Evolutionary conservation across 768 basidiomycete species (phyloP), one percentile per base, ranked within the genome.

Genomic region (Boletus eberwhitei): DNA sequence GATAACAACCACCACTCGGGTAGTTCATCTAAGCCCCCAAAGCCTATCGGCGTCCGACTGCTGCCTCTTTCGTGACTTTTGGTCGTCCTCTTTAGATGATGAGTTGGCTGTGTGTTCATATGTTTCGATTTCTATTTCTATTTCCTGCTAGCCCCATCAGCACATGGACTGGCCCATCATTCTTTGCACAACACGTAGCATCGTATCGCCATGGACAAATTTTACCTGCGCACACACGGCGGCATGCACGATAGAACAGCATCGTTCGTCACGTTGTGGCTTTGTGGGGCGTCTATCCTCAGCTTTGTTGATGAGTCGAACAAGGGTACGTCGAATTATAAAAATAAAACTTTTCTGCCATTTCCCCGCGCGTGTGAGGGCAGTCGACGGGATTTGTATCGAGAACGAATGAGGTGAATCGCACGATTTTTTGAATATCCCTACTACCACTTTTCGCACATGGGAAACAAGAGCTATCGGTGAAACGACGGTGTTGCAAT

Each of bases 71-170:
- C 46, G 26, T 32, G 9, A 7, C 22, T 9, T 26, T 19, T 26
- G 8, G 43, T 17, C 22, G 8, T 5, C 32, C 21, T 22, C 5
- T 6, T 34, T 26, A 8, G 44, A 34, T 43, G 21, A 37, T 42
- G 40, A n/a, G 12, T 11, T 22, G 42, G 37, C 42, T 35, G 31
- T 54, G 31, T 40, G 36, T 41, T 45, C 41, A 50, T 39, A 16
- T 26, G 34, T 22, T 34, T 21, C 17, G 4, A 47, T 37, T 17
- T 35, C 11, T 17, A 36, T 16, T 8, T n/a, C 21, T 16, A 41
- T 34, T 29, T 37, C 36, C 17, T 41, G 19, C 21, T 52, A 38
- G 32, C 50, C 12, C 50, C 62, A 58, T 48, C 50, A 26, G 35
- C 43, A 48, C 31, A 21, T 26, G 17, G 1, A 5, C 26, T 45